A percentile compares a stretch with the other conserved stretches of the same genome.
phyloP scores from a whole-genome alignment of 1,284 basidiomycete genomes.

The Tilletia caries region DNA sequence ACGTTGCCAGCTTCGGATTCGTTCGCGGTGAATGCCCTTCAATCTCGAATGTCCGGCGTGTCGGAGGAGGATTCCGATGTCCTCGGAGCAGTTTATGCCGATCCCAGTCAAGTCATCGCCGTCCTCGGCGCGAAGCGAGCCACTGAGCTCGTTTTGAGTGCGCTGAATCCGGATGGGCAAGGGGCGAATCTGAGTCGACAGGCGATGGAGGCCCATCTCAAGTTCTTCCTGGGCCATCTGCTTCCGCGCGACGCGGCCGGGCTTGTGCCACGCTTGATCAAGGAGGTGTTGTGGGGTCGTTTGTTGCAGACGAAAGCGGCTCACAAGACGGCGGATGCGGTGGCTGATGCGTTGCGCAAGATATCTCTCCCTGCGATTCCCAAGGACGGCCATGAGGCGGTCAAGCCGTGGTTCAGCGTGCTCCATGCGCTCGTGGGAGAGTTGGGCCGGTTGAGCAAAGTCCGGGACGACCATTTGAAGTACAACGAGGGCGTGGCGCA shows the following conservation, averaged over 20 bases:
- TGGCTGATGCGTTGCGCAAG: slow-evolving; percentile 24
- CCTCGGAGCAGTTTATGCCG: slow-evolving; percentile 29
- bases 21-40: slow-evolving; percentile 40
- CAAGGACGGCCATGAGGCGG: background rate
- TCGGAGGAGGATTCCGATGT: slow-evolving; percentile 32
- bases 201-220: slow-evolving; percentile 27
- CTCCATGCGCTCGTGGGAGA: background rate
- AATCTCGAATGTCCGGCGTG: slow-evolving; percentile 23
- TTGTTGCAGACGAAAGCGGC: slow-evolving; percentile 16
- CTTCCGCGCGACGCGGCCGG: slow-evolving; percentile 18
- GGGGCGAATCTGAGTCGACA: slow-evolving; percentile 6
- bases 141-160: background rate
- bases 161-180: slow-evolving; percentile 4
- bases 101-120: background rate
- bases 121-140: background rate
- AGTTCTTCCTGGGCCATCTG: slow-evolving; percentile 17
- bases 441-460: background rate
- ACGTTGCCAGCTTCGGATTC: slow-evolving; percentile 28
- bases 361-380: slow-evolving; percentile 17
- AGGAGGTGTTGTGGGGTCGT: background rate
- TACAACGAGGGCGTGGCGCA: background rate
- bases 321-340: slow-evolving; percentile 6
- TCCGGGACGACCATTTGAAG: background rate
- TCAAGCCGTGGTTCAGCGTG: background rate
- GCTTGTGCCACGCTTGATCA: background rate